phyloP scores from a whole-genome alignment of 75 land plant species.

The Azolla pinnata region DNA sequence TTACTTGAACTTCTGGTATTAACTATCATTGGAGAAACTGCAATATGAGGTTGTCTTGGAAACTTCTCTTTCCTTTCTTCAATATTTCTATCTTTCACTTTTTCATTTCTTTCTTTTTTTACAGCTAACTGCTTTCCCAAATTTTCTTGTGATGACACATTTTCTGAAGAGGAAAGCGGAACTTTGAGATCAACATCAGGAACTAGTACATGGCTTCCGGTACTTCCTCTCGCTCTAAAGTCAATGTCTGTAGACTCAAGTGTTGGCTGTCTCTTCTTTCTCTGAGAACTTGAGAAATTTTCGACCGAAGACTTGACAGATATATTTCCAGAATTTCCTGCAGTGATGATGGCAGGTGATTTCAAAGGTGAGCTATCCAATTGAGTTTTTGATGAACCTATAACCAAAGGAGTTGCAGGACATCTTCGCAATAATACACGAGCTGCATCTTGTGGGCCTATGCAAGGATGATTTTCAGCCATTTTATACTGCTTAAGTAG shows the following conservation, averaged over 20 bases:
- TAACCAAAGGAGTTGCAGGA: constrained; percentile 23
- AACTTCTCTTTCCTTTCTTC: background rate
- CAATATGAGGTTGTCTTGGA: background rate
- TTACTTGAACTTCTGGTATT: background rate
- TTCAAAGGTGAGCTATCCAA: background rate
- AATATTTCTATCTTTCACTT: background rate
- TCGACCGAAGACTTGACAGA: background rate
- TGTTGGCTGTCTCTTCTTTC: background rate
- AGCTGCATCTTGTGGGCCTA: constrained; percentile 24
- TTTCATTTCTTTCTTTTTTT: background rate
- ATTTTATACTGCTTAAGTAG: background rate
- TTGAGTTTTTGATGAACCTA: constrained; percentile 10
- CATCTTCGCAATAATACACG: constrained; percentile 15
- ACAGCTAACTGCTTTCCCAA: background rate
- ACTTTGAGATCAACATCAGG: too few species aligned
- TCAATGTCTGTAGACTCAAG: too few species aligned
- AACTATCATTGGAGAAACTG: background rate
- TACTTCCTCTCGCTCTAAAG: too few species aligned
- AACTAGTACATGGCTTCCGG: too few species aligned
- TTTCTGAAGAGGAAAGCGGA: too few species aligned
- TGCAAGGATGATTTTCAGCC: background rate
- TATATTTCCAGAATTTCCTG: background rate
- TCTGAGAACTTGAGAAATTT: constrained; percentile 1
- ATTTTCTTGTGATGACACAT: too few species aligned
- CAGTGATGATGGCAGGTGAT: background rate